Evolutionary conservation across 2,329 filamentous ascomycete genomes (phyloP).

Genomic region (Madurella fahalii): DNA sequence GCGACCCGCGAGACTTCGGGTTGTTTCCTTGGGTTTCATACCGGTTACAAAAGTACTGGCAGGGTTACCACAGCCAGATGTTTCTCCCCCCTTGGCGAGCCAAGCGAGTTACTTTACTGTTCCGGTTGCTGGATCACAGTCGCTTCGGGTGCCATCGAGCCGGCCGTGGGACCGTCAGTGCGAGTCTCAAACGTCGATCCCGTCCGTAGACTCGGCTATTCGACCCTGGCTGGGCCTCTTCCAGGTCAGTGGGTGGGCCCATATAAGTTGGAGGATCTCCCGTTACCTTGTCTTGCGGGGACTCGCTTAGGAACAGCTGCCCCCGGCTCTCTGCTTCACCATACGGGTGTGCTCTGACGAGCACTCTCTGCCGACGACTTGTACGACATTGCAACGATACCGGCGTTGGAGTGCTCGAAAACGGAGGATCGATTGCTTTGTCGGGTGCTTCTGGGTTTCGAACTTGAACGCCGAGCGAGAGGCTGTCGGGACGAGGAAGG

Average conservation of each 20-base stretch:
- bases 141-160: constrained; percentile 41
- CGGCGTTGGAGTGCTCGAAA: neutral
- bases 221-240: constrained; percentile 7
- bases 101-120: constrained; percentile 22
- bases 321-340: neutral
- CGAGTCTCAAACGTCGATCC: constrained; percentile 39
- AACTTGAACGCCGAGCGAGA: neutral
- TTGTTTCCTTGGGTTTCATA: constrained; percentile 7
- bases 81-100: constrained; percentile 16
- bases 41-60: neutral
- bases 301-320: neutral
- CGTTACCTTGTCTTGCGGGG: neutral
- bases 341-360: neutral
- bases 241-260: constrained; percentile 4
- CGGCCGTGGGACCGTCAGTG: constrained; percentile 34
- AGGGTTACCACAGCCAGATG: constrained; percentile 17
- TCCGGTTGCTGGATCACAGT: constrained; percentile 31
- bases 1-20: neutral
- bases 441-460: neutral
- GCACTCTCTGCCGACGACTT: neutral
- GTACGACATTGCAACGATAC: neutral
- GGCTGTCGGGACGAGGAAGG: neutral
- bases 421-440: neutral
- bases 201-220: constrained; percentile 32
- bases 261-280: constrained; percentile 18